phyloP scores from a whole-genome alignment of 2,329 filamentous ascomycete species.

The Cadophora malorum region DNA sequence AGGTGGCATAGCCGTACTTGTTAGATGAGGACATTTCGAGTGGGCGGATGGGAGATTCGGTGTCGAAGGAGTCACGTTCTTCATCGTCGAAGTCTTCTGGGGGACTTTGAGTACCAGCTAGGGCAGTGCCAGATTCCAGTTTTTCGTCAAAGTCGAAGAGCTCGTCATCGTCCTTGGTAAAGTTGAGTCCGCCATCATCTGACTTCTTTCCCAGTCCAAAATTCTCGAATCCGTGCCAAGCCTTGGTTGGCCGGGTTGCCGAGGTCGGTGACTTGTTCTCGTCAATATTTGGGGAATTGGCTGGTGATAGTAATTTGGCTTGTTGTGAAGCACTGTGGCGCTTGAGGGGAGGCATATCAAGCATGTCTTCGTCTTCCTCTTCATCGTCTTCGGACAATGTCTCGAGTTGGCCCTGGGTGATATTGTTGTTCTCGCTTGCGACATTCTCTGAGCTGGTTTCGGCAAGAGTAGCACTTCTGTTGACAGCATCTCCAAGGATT shows the following conservation, averaged over 20 bases:
- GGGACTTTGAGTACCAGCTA: background rate
- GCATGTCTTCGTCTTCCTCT: constrained; percentile 38
- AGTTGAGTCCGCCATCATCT: constrained; percentile 26
- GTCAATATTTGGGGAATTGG: constrained; percentile 10
- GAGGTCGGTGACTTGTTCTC: constrained; percentile 26
- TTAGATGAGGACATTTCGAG: constrained; percentile 5
- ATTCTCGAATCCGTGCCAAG: constrained; percentile 18
- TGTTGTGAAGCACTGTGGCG: constrained; percentile 27
- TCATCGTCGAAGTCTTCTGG: constrained; percentile 25
- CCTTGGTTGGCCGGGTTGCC: constrained; percentile 20
- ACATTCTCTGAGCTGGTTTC: background rate
- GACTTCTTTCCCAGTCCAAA: constrained; percentile 17
- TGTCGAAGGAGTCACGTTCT: constrained; percentile 27
- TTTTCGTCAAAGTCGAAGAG: constrained; percentile 42
- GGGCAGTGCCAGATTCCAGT: background rate
- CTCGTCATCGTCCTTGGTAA: constrained; percentile 38
- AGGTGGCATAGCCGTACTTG: constrained; percentile 30
- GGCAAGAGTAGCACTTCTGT: constrained; percentile 11
- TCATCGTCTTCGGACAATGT: constrained; percentile 35
- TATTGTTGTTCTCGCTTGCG: background rate
- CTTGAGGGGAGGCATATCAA: constrained; percentile 37
- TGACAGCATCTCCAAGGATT: constrained; percentile 12
- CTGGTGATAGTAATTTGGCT: constrained; percentile 30
- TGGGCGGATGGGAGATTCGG: constrained; percentile 7
- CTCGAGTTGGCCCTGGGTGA: constrained; percentile 16